phyloP scores from a whole-genome alignment of 768 basidiomycete species.

The Calocybe gangraenosa region DNA sequence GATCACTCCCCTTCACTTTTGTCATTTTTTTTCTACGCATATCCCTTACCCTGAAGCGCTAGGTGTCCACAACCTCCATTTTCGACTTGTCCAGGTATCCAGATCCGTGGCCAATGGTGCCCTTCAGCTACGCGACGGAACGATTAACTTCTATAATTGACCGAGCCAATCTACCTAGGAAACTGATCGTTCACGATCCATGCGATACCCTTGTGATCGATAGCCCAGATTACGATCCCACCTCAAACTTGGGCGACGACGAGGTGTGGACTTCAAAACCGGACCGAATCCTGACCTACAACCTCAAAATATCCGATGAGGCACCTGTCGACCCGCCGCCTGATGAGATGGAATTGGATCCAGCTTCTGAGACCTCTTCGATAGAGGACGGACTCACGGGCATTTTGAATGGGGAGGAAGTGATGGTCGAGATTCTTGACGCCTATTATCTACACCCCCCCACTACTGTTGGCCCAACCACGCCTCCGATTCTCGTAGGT shows the following conservation, averaged over 20 bases:
- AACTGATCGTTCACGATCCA: conserved; percentile 41
- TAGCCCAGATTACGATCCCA: background rate
- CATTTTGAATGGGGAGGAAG: background rate
- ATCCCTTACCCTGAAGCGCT: background rate
- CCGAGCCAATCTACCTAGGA: conserved; percentile 29
- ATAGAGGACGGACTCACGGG: background rate
- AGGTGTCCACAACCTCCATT: conserved; percentile 15
- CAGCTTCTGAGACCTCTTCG: background rate
- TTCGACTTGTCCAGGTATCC: conserved; percentile 35
- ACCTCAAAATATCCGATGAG: conserved; percentile 16
- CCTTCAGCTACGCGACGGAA: conserved; percentile 25
- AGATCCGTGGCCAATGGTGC: conserved; percentile 34
- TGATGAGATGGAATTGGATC: background rate
- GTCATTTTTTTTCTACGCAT: background rate
- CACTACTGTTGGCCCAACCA: conserved; percentile 10
- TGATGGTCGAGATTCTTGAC: background rate
- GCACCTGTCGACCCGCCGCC: conserved; percentile 9
- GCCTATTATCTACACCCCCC: conserved; percentile 12
- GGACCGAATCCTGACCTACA: conserved; percentile 28
- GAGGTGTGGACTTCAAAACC: conserved; percentile 25
- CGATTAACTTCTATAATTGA: conserved; percentile 22
- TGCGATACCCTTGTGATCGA: conserved; percentile 26
- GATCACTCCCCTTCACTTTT: conserved; percentile 3
- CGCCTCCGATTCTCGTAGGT: conserved; percentile 24
- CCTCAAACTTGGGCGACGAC: background rate